phyloP scores from a whole-genome alignment of 1,284 basidiomycete genomes.

The Ceratobasidium sp. region DNA sequence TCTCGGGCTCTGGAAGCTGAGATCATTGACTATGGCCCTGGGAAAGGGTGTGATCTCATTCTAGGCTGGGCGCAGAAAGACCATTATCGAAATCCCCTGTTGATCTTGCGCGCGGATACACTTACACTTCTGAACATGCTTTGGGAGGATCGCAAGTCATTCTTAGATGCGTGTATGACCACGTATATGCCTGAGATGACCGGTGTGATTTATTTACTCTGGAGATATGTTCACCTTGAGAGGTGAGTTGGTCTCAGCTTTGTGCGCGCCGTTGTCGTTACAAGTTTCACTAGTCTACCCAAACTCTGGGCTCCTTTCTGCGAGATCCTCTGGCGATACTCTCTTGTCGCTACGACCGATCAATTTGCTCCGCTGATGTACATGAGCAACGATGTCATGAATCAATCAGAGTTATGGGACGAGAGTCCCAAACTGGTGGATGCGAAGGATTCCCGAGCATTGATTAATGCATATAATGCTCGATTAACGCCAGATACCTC shows the following conservation, averaged over 20 bases:
- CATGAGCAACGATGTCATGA: neutral
- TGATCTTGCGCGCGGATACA: neutral
- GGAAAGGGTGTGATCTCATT: neutral
- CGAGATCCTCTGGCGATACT: constrained; percentile 12
- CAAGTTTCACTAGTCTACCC: neutral
- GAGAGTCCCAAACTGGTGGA: neutral
- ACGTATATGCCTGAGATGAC: neutral
- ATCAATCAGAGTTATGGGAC: neutral
- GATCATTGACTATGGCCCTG: no score
- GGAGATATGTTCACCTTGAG: neutral
- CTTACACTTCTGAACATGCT: neutral
- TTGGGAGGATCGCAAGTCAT: neutral
- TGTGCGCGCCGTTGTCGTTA: neutral
- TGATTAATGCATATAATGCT: neutral
- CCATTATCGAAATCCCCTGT: neutral
- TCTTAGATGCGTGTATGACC: neutral
- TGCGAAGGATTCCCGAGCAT: neutral
- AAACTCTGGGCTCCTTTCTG: neutral
- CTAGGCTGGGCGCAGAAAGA: neutral
- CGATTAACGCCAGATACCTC: neutral
- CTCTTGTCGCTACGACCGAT: constrained; percentile 1
- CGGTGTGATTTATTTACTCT: neutral
- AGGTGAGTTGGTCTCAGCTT: neutral
- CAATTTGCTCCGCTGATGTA: neutral
- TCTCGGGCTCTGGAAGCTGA: neutral